Percentiles rank a stretch among this genome's conserved stretches.
Conservation (phyloP, 1,284 basidiomycete genomes). For the Boletus sp. region DNA sequence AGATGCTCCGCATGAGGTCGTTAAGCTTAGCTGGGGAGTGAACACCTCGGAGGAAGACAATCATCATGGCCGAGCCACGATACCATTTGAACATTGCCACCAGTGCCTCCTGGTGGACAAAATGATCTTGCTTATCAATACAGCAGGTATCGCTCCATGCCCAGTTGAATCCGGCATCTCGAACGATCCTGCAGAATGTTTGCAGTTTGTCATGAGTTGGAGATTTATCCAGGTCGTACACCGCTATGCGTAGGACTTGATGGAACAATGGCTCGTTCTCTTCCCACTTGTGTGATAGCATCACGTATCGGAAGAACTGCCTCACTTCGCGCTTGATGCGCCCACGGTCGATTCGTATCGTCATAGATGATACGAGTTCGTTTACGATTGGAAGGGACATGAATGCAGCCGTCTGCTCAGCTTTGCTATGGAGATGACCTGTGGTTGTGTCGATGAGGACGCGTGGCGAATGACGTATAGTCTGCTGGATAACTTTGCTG, state of each 20-base stretch:
- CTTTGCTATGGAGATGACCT: background rate
- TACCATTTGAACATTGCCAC: constrained; percentile 1
- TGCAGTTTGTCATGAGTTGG: background rate
- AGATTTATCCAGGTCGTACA: background rate
- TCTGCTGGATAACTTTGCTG: background rate
- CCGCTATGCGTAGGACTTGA: background rate
- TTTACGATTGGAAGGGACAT: background rate
- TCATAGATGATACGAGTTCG: background rate
- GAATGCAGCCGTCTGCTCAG: background rate
- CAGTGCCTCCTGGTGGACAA: background rate
- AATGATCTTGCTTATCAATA: background rate
- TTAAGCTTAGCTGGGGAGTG: background rate
- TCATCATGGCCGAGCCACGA: background rate
- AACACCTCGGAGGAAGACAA: background rate
- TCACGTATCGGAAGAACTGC: background rate
- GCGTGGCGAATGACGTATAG: background rate
- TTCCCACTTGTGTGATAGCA: background rate
- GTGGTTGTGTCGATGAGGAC: background rate
- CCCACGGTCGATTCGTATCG: background rate
- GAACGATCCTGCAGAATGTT: constrained; percentile 1
- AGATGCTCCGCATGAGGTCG: background rate
- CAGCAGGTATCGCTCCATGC: background rate
- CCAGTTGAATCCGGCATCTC: background rate
- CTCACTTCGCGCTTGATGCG: background rate
- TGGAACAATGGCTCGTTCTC: background rate